Conservation (phyloP, 2,329 filamentous ascomycete species). For the Sclerotinia sclerotiorum region DNA sequence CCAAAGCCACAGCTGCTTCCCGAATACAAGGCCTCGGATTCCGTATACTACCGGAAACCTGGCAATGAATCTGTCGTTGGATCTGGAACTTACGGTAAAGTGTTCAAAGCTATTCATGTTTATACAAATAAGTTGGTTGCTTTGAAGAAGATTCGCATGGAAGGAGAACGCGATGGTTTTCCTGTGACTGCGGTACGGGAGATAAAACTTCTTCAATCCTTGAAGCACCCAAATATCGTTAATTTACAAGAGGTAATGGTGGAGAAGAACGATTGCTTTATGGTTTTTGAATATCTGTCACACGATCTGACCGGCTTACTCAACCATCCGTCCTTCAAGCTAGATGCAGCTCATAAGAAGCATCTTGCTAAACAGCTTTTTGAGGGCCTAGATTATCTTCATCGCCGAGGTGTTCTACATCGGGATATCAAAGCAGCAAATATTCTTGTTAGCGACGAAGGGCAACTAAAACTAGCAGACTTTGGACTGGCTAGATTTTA, state of each 20-base stretch:
- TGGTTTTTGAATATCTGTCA: conserved; percentile 98
- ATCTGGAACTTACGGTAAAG: conserved; percentile 92
- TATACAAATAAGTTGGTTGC: conserved; percentile 83
- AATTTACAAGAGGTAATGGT: conserved; percentile 92
- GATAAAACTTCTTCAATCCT: conserved; percentile 86
- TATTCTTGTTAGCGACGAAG: conserved; percentile 87
- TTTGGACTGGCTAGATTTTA: conserved; percentile 97
- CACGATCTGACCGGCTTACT: conserved; percentile 94
- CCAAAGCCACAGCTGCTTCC: conserved; percentile 67
- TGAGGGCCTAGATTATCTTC: conserved; percentile 88
- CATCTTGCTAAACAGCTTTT: conserved; percentile 91
- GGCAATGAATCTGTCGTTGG: conserved; percentile 97
- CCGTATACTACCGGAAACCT: conserved; percentile 91
- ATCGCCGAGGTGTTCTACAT: conserved; percentile 89
- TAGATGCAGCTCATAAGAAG: conserved; percentile 86
- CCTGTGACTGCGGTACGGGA: conserved; percentile 88
- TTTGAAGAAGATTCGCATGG: conserved; percentile 90
- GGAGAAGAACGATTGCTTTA: conserved; percentile 97
- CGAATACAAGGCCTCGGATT: conserved; percentile 76
- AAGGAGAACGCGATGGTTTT: conserved; percentile 86
- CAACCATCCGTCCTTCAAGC: conserved; percentile 88
- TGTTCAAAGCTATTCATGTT: conserved; percentile 92
- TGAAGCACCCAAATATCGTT: conserved; percentile 80
- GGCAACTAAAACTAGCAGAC: conserved; percentile 88
- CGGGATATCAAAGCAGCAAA: conserved; percentile 98